Conservation (phyloP, 2,329 filamentous ascomycete genomes). For the Metarhizium brunneum region DNA sequence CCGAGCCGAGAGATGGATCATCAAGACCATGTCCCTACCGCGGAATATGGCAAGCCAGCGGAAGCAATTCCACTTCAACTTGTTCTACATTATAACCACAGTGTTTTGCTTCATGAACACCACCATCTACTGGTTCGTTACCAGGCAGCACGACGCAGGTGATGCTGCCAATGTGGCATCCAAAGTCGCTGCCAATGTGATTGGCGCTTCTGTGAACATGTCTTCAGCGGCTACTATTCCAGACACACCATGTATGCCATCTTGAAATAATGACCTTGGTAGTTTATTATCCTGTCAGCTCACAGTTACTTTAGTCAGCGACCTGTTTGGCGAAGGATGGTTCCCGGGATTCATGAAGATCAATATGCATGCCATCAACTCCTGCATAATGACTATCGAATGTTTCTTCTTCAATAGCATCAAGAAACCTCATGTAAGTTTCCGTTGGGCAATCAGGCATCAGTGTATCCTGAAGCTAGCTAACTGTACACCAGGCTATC, state of each 20-base stretch:
- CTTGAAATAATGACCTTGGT: background rate
- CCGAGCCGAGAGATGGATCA: conserved; percentile 24
- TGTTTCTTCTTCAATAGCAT: conserved; percentile 43
- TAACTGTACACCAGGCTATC: conserved; percentile 28
- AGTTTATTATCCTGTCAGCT: conserved; percentile 4
- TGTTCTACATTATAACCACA: conserved; percentile 38
- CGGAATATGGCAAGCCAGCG: conserved; percentile 28
- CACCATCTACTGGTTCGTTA: conserved; percentile 39
- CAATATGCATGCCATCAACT: conserved; percentile 35
- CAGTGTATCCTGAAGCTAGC: background rate
- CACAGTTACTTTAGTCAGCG: conserved; percentile 28
- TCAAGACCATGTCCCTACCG: conserved; percentile 36
- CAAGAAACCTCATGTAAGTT: conserved; percentile 35
- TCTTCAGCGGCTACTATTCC: conserved; percentile 2
- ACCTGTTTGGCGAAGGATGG: conserved; percentile 38
- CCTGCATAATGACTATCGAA: conserved; percentile 35
- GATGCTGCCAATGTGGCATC: background rate
- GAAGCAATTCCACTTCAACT: conserved; percentile 37
- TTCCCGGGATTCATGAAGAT: conserved; percentile 37
- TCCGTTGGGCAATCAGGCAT: background rate
- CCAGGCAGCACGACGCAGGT: conserved; percentile 18
- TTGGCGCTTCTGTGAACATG: background rate
- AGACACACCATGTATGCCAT: conserved; percentile 15
- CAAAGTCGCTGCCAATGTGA: background rate
- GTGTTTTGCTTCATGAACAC: conserved; percentile 42